These are phyloP conservation scores for Penicillium sp. DNA, from an alignment of 2,329 filamentous ascomycete genomes.

Conservation along the genomic window DNA sequence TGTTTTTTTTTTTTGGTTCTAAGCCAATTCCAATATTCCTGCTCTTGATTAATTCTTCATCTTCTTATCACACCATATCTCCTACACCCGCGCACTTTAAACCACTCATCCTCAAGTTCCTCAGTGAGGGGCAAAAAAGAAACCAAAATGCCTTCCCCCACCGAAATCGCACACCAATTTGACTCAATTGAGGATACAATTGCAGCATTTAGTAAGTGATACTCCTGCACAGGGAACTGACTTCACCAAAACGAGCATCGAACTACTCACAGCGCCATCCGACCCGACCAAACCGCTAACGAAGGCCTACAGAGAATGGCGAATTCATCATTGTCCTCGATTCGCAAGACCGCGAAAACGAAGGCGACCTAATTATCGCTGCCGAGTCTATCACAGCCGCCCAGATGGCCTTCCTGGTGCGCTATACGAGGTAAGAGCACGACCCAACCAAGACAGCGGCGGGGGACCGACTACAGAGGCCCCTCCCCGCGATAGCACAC, in stretches of 20 bases:
- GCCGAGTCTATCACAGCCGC: constrained; percentile 78
- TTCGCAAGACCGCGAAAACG: constrained; percentile 88
- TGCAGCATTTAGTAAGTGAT: constrained; percentile 42
- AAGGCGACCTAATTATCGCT: constrained; percentile 96
- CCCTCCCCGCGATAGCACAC: background rate
- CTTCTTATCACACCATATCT: background rate
- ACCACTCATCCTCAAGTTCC: constrained; percentile 15
- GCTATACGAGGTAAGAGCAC: constrained; percentile 64
- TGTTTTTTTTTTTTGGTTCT: background rate
- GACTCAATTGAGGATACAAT: constrained; percentile 46
- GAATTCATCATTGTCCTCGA: constrained; percentile 97
- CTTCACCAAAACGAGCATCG: background rate
- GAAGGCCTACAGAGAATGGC: constrained; percentile 60
- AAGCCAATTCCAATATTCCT: background rate
- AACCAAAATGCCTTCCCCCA: constrained; percentile 36
- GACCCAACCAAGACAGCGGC: background rate
- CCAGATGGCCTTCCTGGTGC: constrained; percentile 96
- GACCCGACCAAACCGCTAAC: constrained; percentile 16
- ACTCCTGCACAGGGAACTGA: background rate
- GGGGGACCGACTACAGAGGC: background rate
- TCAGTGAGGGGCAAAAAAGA: constrained; percentile 28
- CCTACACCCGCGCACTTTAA: background rate
- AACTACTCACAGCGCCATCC: background rate
- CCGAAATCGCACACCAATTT: constrained; percentile 37
- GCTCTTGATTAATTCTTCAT: background rate